Percentiles rank a stretch among this genome's conserved stretches.
These are phyloP conservation scores for Xylaria sp. DNA, from an alignment of 2,329 filamentous ascomycete genomes.

Conservation along the genomic window DNA sequence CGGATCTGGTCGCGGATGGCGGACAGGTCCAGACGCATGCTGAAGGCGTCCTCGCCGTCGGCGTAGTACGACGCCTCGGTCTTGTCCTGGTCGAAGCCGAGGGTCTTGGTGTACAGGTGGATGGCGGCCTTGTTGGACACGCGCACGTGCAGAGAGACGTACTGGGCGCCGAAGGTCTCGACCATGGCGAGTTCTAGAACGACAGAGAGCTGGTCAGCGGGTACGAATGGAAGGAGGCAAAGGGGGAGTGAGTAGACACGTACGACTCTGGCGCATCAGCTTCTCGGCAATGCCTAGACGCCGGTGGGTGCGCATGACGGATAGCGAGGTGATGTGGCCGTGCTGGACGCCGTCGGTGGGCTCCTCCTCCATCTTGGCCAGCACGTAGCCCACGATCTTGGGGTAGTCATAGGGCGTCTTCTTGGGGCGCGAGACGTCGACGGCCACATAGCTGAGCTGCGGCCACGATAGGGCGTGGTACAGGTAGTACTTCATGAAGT, in stretches of 20 bases:
- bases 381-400: conserved; percentile 98
- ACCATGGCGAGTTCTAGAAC: conserved; percentile 89
- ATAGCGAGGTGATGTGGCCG: conserved; percentile 94
- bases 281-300: conserved; percentile 94
- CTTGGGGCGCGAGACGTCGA: conserved; percentile 84
- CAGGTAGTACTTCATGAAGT: conserved; percentile 99
- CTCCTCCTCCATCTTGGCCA: conserved; percentile 99
- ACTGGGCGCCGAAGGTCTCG: conserved; percentile 88
- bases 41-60: conserved; percentile 94
- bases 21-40: conserved; percentile 87
- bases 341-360: conserved; percentile 89
- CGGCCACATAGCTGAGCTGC: conserved; percentile 94
- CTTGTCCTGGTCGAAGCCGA: conserved; percentile 89
- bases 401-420: conserved; percentile 87
- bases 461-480: conserved; percentile 99
- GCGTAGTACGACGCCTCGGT: conserved; percentile 93
- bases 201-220: conserved; percentile 19
- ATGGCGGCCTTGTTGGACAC: conserved; percentile 92
- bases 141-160: conserved; percentile 95
- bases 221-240: neutral
- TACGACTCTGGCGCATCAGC: conserved; percentile 95
- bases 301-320: conserved; percentile 95
- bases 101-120: conserved; percentile 90
- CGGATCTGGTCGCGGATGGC: conserved; percentile 65
- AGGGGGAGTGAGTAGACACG: conserved; percentile 50